Conservation (phyloP, 2,329 filamentous ascomycete species). For the Xylariaceae sp. region DNA sequence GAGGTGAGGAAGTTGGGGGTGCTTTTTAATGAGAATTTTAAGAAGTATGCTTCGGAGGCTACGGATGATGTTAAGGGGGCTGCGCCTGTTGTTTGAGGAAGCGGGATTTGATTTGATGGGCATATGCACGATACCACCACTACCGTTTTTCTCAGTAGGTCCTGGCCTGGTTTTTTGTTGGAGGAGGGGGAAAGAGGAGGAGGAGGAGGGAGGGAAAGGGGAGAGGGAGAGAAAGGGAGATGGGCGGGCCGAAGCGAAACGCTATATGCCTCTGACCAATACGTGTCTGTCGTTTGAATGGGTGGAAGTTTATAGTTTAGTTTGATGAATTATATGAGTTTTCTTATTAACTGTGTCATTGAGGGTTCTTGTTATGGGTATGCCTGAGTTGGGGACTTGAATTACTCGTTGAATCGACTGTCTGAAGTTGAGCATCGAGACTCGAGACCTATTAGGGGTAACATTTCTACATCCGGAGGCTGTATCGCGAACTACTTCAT, state of each 20-base stretch:
- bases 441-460: too few relatives aligned
- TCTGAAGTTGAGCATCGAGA: too few relatives aligned
- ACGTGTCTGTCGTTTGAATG: background rate
- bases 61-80: conserved; percentile 72
- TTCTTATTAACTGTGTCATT: too few relatives aligned
- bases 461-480: too few relatives aligned
- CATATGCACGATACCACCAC: conserved; percentile 11
- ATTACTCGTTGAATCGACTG: too few relatives aligned
- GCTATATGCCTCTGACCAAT: conserved; percentile 17
- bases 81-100: conserved; percentile 42
- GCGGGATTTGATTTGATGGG: conserved; percentile 6
- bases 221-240: background rate
- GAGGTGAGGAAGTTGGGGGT: conserved; percentile 87
- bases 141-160: conserved; percentile 23
- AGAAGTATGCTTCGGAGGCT: conserved; percentile 85
- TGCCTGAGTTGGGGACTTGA: too few relatives aligned
- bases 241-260: conserved; percentile 25
- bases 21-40: conserved; percentile 95
- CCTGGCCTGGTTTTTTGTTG: conserved; percentile 2
- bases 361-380: too few relatives aligned
- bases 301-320: too few relatives aligned
- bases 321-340: too few relatives aligned
- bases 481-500: too few relatives aligned
- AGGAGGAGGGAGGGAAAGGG: too few relatives aligned
- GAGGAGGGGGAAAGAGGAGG: too few relatives aligned